phyloP scores from a whole-genome alignment of 2,329 filamentous ascomycete species.

The Aureobasidium sp. region DNA sequence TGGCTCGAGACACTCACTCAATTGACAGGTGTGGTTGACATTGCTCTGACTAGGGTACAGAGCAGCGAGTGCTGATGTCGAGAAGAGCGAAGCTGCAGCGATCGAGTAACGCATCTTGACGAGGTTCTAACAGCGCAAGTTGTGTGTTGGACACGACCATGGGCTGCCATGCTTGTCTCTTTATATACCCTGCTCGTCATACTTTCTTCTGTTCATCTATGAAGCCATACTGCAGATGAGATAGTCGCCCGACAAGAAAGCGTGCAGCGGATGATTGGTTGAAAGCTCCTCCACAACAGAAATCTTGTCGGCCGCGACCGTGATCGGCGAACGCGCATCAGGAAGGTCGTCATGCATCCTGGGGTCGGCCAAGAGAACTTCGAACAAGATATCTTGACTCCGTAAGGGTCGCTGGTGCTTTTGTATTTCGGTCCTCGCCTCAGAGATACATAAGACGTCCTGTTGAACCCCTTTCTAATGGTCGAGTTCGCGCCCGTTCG shows the following conservation, averaged over 20 bases:
- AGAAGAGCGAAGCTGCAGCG: conserved; percentile 9
- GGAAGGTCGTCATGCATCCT: conserved; percentile 6
- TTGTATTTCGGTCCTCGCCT: background rate
- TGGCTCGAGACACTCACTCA: conserved; percentile 29
- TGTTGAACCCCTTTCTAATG: background rate
- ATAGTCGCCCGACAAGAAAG: background rate
- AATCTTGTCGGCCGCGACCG: background rate
- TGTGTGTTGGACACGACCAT: background rate
- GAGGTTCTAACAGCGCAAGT: background rate
- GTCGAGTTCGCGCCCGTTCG: background rate
- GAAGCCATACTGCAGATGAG: conserved; percentile 9
- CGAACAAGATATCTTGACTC: background rate
- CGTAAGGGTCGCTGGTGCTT: no score
- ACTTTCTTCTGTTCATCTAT: background rate
- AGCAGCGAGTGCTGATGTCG: conserved; percentile 24
- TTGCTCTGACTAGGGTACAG: conserved; percentile 39
- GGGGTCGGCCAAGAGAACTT: background rate
- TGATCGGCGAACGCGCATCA: background rate
- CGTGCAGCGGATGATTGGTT: conserved; percentile 10
- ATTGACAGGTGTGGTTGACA: conserved; percentile 48
- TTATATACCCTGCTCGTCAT: conserved; percentile 1
- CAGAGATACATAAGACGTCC: background rate
- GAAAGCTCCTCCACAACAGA: background rate
- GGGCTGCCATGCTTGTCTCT: background rate
- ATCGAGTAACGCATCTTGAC: background rate